These are phyloP conservation scores for Neurospora sp. DNA, from an alignment of 495 filamentous ascomycete genomes.

Conservation along the genomic window DNA sequence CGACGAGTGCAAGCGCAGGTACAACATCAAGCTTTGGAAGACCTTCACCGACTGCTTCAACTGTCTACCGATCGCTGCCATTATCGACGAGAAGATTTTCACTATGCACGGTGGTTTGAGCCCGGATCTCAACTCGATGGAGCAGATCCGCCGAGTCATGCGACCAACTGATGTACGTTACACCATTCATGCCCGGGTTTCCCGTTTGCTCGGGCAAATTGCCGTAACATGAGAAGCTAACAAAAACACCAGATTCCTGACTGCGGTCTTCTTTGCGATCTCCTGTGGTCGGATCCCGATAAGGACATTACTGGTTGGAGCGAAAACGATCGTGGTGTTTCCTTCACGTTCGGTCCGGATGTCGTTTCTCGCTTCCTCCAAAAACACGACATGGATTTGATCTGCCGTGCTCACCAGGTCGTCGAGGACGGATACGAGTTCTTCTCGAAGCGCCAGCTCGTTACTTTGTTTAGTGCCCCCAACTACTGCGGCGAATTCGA, in stretches of 20 bases:
- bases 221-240: constrained; percentile 17
- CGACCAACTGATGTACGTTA: constrained; percentile 84
- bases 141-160: constrained; percentile 98
- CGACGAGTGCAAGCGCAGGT: constrained; percentile 97
- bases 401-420: constrained; percentile 97
- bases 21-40: constrained; percentile 99
- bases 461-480: constrained; percentile 94
- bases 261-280: constrained; percentile 93
- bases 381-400: constrained; percentile 99
- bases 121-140: constrained; percentile 98
- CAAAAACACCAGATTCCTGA: constrained; percentile 72
- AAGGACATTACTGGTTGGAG: constrained; percentile 99
- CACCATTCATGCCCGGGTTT: not conserved
- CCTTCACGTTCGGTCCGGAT: constrained; percentile 98
- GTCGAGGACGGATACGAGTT: constrained; percentile 99
- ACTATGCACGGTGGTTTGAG: constrained; percentile 99
- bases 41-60: constrained; percentile 99
- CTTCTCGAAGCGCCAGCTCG: constrained; percentile 96
- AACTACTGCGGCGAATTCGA: constrained; percentile 99
- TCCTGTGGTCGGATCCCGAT: constrained; percentile 97
- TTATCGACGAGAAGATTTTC: constrained; percentile 99
- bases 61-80: constrained; percentile 97
- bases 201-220: not conserved
- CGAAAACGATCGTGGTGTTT: constrained; percentile 97
- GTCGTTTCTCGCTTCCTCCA: constrained; percentile 97